phyloP scores from a whole-genome alignment of 1,139 yeast species.

The Kodamaea derodonti region DNA sequence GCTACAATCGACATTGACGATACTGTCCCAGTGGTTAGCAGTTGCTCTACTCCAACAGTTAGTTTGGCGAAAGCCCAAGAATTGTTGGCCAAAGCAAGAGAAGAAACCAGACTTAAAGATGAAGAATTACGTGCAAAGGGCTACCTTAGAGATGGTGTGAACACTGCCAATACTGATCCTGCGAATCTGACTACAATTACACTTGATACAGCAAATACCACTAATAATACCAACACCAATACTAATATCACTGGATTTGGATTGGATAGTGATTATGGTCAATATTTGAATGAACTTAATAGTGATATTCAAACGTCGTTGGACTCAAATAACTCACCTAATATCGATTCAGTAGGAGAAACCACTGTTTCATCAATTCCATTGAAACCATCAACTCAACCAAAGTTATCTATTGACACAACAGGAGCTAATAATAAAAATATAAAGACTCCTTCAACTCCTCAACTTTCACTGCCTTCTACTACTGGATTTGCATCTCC shows the following conservation, averaged over 20 bases:
- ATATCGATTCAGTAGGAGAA: constrained; percentile 32
- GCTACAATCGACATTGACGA: constrained; percentile 97
- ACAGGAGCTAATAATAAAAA: constrained; percentile 10
- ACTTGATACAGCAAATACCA: not conserved
- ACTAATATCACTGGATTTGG: constrained; percentile 5
- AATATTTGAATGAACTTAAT: constrained; percentile 17
- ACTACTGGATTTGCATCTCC: constrained; percentile 56
- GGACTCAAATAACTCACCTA: constrained; percentile 19
- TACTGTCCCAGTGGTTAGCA: constrained; percentile 86
- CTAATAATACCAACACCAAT: not conserved
- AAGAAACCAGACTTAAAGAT: constrained; percentile 61
- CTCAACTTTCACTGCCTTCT: constrained; percentile 21
- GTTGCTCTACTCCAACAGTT: constrained; percentile 92
- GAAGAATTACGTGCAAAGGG: constrained; percentile 46
- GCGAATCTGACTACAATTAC: not conserved
- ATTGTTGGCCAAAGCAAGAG: constrained; percentile 75
- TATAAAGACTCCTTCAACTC: constrained; percentile 28
- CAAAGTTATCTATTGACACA: constrained; percentile 37
- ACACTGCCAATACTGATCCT: constrained; percentile 3
- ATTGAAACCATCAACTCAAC: constrained; percentile 10
- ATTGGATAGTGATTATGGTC: constrained; percentile 8
- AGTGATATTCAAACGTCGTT: constrained; percentile 13
- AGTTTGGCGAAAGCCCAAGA: constrained; percentile 85
- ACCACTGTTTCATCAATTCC: constrained; percentile 23
- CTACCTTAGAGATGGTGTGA: constrained; percentile 26